Base-by-base conservation (phyloP, 1,139 yeast genomes). In the Arxiozyma slooffiae region DNA sequence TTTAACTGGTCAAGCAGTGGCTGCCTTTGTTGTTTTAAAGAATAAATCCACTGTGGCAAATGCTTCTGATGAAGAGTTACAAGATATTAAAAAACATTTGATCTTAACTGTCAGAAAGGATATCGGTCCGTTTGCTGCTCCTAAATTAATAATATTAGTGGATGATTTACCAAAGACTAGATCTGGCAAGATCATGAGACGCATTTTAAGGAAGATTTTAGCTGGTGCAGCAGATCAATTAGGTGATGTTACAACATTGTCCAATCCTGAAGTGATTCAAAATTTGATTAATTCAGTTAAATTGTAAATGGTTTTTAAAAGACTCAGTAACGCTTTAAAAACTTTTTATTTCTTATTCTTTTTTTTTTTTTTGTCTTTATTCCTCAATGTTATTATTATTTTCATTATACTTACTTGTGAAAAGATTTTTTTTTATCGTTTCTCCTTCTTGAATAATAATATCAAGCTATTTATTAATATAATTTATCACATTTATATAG, bases 61-160 rank as follows among this genome's bases (percentile, higher is more conserved):
- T 48, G 60, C 69, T 3, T 59, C 67, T 9, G 70, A 71, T 17
- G 79, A 73, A 49, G 81, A 77, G 53, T 58, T 73, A 50, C 79
- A 74, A 43, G 75, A 76, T n/a, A 71, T 80, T 58, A 82, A 82
- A 67, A 82, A 81, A 66, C 89, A 82, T 66, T 74, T 84, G 64
- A 74, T 83, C 52, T 69, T 82, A 60, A 82, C 88, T 20, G 90
- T 84, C 39, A 74, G 92, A 65, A 82, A 81, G 65, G 90, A 83
- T 67, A 84, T 84, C 63, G 92, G 92, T 24, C 90, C 92, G 48
- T 84, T 84, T 68, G 92, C 92, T 36, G 87, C 92, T 38, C 92
- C 92, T 49, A 84, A 84, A 69, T 67, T 80, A 59, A 81, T 83
- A 59, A 73, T 83, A 53, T 70, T 84, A 52, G 87, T 84, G 52